phyloP scores from a whole-genome alignment of 2,329 filamentous ascomycete genomes.

The Colletotrichum shisoi region DNA sequence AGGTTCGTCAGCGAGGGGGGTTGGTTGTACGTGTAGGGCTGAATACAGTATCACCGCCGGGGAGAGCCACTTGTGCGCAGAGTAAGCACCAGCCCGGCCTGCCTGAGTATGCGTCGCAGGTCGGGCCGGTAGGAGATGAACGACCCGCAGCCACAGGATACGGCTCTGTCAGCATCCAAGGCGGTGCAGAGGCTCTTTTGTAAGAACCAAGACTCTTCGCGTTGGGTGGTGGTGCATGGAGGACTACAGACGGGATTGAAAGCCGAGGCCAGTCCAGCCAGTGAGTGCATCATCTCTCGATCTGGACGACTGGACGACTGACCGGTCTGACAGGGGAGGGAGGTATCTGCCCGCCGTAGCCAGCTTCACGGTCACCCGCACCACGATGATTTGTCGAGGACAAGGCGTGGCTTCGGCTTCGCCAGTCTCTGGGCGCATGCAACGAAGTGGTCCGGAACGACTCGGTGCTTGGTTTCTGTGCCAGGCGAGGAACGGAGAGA shows the following conservation, averaged over 20 bases:
- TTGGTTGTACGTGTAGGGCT: constrained; percentile 30
- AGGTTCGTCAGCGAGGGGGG: constrained; percentile 12
- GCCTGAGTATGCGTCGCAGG: constrained; percentile 34
- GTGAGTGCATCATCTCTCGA: neutral
- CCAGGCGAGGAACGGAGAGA: constrained; percentile 9
- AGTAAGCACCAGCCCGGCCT: constrained; percentile 36
- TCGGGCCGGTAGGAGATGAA: constrained; percentile 22
- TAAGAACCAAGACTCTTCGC: constrained; percentile 8
- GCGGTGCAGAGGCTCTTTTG: constrained; percentile 28
- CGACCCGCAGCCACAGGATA: constrained; percentile 24
- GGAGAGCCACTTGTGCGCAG: constrained; percentile 11
- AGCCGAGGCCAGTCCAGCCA: constrained; percentile 15
- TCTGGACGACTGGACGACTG: constrained; percentile 1
- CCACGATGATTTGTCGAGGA: constrained; percentile 15
- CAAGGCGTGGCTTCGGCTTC: constrained; percentile 8
- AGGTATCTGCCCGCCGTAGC: constrained; percentile 16
- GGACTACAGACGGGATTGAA: neutral
- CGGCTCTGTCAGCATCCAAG: constrained; percentile 34
- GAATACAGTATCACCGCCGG: constrained; percentile 7
- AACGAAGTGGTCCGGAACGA: constrained; percentile 8
- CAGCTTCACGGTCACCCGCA: constrained; percentile 22
- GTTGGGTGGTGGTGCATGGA: constrained; percentile 21
- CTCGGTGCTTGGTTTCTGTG: constrained; percentile 10
- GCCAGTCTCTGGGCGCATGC: neutral
- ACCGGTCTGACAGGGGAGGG: constrained; percentile 14